Base-by-base conservation (phyloP, 2,329 filamentous ascomycete genomes). In the Scytalidium sp. region DNA sequence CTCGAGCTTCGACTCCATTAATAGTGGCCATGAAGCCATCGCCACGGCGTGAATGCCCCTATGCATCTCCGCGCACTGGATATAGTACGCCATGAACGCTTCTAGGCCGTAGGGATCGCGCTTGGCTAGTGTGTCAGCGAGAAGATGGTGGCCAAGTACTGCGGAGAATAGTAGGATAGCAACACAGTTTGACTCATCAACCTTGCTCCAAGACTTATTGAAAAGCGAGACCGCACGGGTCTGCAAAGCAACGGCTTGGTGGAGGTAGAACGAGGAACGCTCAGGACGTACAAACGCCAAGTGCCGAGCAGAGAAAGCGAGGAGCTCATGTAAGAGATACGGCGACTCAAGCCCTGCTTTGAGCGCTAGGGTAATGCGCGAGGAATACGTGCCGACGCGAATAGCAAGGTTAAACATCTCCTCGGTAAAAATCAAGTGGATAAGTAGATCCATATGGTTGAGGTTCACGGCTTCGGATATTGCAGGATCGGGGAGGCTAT, bases 271-370 rank as follows among this genome's bases (percentile, higher is more conserved):
- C 6, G 54, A 50, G 0, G 60, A 52, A 8, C 50, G 52, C 10
- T 56, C 54, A 1, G 63, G 64, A 8, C 58, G 52, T 2, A 66
- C 23, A 27, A 54, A 56, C 3, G 67, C 63, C 2, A 70, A 55
- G 45, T 69, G 67, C 2, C 64, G 61, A 2, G 70, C 63, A 13
- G 68, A 68, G 36, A 68, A 64, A 21, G 68, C 66, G 15, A 71
- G 61, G 9, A 71, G 46, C 47, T 65, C 56, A 51, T 70, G 59
- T 45, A 72, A 54, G 22, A 72, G 61, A 49, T 67, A 71, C 2
- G 68, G 66, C 2, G 56, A 51, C 4, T 58, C 49, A 2, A 69
- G 52, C 9, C 53, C 58, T 5, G 49, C 48, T 19, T 58, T 56
- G 3, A 69, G 46, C 4, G 56, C 55, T 3, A 62, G 17, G 19